Evolutionary conservation across 2,329 filamentous ascomycete species (phyloP).

Genomic region (Coniochaeta hoffmannii): DNA sequence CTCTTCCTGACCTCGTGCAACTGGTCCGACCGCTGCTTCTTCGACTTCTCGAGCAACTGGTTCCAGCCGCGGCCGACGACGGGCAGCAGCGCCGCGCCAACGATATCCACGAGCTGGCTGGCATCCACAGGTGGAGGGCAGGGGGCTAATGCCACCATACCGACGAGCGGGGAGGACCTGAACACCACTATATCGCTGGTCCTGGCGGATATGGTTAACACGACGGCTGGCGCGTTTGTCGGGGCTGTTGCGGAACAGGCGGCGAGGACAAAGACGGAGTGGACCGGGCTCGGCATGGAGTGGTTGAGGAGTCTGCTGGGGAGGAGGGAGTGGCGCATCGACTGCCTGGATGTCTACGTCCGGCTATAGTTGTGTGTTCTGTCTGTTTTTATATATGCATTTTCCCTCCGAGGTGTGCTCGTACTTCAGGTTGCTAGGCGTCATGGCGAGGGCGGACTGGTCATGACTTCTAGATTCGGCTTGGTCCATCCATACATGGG

Average conservation of each 20-base stretch:
- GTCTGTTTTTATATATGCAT: background rate
- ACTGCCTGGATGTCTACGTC: slow-evolving; percentile 84
- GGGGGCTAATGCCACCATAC: slow-evolving; percentile 17
- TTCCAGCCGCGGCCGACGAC: slow-evolving; percentile 67
- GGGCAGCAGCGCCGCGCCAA: slow-evolving; percentile 21
- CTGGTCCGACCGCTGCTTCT: slow-evolving; percentile 86
- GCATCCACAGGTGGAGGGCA: background rate
- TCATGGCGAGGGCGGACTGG: background rate
- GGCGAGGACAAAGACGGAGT: slow-evolving; percentile 49
- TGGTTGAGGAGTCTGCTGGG: slow-evolving; percentile 80
- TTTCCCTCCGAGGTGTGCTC: background rate
- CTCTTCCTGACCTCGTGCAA: slow-evolving; percentile 88
- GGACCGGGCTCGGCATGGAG: slow-evolving; percentile 73
- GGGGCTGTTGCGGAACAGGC: slow-evolving; percentile 59
- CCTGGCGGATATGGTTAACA: slow-evolving; percentile 52
- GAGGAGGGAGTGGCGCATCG: slow-evolving; percentile 80
- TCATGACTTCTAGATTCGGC: background rate
- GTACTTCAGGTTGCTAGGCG: background rate
- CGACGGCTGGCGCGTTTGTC: slow-evolving; percentile 61
- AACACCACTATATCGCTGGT: slow-evolving; percentile 33
- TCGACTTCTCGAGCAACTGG: slow-evolving; percentile 89
- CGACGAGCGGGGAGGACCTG: slow-evolving; percentile 25
- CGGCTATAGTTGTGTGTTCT: slow-evolving; percentile 45
- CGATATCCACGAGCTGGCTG: slow-evolving; percentile 14
- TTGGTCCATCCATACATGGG: background rate